Conservation (phyloP, 148 eudicot species). For the Vaccinium darrowii region DNA sequence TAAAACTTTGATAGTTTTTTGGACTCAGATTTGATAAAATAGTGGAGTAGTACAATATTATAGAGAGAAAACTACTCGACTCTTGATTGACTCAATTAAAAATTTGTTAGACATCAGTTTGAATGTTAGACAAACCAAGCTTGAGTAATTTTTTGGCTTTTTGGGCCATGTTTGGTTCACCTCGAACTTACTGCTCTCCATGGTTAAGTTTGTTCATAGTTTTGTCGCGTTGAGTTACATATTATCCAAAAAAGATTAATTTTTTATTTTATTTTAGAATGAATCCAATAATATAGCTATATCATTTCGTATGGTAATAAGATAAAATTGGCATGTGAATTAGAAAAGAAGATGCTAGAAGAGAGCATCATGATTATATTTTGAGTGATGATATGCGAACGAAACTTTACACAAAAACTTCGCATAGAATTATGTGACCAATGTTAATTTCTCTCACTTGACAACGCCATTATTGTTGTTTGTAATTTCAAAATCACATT, state of each 20-base stretch:
- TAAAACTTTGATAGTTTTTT: neutral
- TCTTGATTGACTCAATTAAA: neutral
- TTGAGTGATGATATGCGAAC: neutral
- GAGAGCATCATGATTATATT: neutral
- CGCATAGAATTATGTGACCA: neutral
- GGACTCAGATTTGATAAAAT: neutral
- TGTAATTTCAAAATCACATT: neutral
- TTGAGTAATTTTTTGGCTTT: neutral
- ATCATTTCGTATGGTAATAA: neutral
- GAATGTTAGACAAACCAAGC: neutral
- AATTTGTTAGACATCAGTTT: neutral
- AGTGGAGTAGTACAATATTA: neutral
- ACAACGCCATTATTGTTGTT: neutral
- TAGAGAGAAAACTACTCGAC: too few relatives aligned
- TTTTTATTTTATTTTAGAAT: too few relatives aligned
- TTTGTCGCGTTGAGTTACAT: neutral
- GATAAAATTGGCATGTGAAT: neutral
- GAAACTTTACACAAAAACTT: neutral
- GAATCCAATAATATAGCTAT: neutral
- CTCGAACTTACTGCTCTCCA: neutral
- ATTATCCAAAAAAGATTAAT: neutral
- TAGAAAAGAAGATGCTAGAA: neutral
- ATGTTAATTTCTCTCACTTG: neutral
- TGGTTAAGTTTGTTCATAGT: neutral
- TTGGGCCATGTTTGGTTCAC: neutral